These are phyloP conservation scores for Globisporangium middletonii DNA, from an alignment of 352 stramenopile species.

Conservation along the genomic window DNA sequence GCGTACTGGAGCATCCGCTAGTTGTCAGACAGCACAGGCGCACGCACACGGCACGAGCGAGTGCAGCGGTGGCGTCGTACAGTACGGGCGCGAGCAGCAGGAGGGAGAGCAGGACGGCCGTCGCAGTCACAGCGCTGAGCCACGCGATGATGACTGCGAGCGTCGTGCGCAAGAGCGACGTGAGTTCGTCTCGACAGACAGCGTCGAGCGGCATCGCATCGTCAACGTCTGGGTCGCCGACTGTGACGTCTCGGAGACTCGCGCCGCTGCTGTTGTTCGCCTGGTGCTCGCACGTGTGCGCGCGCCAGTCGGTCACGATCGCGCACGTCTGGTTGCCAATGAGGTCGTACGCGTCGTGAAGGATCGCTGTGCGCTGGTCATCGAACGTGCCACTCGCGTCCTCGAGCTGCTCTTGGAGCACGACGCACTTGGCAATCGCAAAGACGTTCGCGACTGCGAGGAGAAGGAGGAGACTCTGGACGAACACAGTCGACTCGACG, in stretches of 20 bases:
- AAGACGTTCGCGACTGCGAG: slow-evolving; percentile 23
- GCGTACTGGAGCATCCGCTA: background rate
- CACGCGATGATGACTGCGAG: slow-evolving; percentile 8
- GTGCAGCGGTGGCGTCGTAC: background rate
- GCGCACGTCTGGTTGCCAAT: slow-evolving; percentile 19
- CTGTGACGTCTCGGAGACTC: background rate
- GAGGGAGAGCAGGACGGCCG: slow-evolving; percentile 11
- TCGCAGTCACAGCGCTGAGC: slow-evolving; percentile 14
- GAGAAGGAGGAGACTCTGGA: slow-evolving; percentile 26
- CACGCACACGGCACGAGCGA: background rate
- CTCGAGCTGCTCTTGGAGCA: slow-evolving; percentile 2
- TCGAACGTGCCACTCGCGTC: background rate
- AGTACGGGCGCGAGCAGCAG: slow-evolving; percentile 16
- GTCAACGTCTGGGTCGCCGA: background rate
- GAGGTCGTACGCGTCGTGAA: slow-evolving; percentile 15
- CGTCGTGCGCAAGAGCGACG: slow-evolving; percentile 15
- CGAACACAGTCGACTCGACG: slow-evolving; percentile 6
- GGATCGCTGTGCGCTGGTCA: background rate
- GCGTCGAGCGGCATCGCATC: slow-evolving; percentile 11
- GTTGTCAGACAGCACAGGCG: slow-evolving; percentile 1
- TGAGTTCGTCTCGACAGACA: slow-evolving; percentile 19
- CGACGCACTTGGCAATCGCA: slow-evolving; percentile 10
- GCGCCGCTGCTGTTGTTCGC: background rate
- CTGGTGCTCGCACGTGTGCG: slow-evolving; percentile 11
- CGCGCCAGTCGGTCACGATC: slow-evolving; percentile 7